phyloP scores from a whole-genome alignment of 805 yeast genomes.

The Metschnikowia matae region DNA sequence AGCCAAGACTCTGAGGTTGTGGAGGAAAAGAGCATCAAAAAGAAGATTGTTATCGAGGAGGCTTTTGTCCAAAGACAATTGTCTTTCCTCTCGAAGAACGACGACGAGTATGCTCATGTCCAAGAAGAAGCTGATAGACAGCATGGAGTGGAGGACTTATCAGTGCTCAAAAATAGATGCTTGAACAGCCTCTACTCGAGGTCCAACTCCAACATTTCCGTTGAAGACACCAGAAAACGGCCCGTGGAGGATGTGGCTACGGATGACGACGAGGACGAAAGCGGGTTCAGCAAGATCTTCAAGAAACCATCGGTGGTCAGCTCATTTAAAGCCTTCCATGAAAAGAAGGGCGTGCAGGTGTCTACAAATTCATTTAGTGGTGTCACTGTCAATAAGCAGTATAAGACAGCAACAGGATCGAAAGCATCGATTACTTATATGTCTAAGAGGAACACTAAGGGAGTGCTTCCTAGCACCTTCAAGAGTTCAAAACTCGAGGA shows the following conservation, averaged over 20 bases:
- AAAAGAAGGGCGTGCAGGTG: slow-evolving; percentile 36
- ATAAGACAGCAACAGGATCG: slow-evolving; percentile 52
- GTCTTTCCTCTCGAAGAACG: slow-evolving; percentile 44
- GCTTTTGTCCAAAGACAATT: slow-evolving; percentile 54
- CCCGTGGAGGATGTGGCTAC: slow-evolving; percentile 15
- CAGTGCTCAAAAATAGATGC: slow-evolving; percentile 42
- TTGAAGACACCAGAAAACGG: slow-evolving; percentile 10
- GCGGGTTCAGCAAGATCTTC: slow-evolving; percentile 36
- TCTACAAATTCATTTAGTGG: slow-evolving; percentile 41
- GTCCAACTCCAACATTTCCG: slow-evolving; percentile 3
- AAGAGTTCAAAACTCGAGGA: slow-evolving; percentile 26
- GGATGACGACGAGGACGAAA: slow-evolving; percentile 30
- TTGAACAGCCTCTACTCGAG: slow-evolving; percentile 27
- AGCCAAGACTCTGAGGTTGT: slow-evolving; percentile 16
- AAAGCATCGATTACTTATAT: slow-evolving; percentile 56
- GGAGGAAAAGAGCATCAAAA: slow-evolving; percentile 27
- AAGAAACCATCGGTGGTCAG: slow-evolving; percentile 45
- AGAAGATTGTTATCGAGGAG: slow-evolving; percentile 40
- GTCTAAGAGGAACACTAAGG: slow-evolving; percentile 31
- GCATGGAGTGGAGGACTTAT: slow-evolving; percentile 43
- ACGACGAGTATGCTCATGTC: slow-evolving; percentile 30
- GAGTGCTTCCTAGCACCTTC: slow-evolving; percentile 13
- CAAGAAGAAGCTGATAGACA: slow-evolving; percentile 32
- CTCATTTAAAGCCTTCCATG: slow-evolving; percentile 41
- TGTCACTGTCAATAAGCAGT: slow-evolving; percentile 51